phyloP scores from a whole-genome alignment of 2,329 filamentous ascomycete genomes.

The Cercospora citrullina region DNA sequence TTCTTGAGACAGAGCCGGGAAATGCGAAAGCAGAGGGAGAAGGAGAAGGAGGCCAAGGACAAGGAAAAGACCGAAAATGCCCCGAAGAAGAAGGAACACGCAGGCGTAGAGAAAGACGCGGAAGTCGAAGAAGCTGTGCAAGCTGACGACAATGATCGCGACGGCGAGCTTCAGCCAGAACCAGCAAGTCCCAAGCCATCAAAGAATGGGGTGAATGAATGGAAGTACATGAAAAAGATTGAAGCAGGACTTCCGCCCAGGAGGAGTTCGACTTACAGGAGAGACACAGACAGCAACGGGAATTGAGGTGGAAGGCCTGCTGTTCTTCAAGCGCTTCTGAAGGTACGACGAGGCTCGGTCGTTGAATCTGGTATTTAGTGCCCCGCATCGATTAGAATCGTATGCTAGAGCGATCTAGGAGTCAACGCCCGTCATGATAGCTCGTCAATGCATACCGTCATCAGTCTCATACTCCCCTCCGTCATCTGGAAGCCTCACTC shows the following conservation, averaged over 20 bases:
- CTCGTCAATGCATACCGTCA: not conserved
- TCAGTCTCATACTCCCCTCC: not conserved
- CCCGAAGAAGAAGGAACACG: not conserved
- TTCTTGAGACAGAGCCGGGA: not conserved
- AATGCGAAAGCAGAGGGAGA: not conserved
- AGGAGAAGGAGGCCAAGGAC: too few species aligned
- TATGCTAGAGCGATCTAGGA: not conserved
- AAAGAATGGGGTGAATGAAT: not conserved
- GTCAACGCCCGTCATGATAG: not conserved
- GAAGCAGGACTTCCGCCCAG: not conserved
- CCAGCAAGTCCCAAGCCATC: not conserved
- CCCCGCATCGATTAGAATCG: not conserved
- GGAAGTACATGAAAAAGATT: not conserved
- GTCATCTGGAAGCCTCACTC: not conserved
- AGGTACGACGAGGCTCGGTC: too few species aligned
- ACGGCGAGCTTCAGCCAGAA: not conserved
- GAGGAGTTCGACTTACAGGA: not conserved
- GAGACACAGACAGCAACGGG: not conserved
- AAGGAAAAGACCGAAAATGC: too few species aligned
- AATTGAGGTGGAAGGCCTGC: too few species aligned
- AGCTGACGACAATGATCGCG: too few species aligned
- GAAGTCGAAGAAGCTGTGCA: too few species aligned
- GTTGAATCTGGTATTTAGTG: too few species aligned
- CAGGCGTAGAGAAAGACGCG: not conserved
- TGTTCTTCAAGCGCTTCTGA: not conserved